Conservation (phyloP, 768 basidiomycete species). For the Lactarius sp. region DNA sequence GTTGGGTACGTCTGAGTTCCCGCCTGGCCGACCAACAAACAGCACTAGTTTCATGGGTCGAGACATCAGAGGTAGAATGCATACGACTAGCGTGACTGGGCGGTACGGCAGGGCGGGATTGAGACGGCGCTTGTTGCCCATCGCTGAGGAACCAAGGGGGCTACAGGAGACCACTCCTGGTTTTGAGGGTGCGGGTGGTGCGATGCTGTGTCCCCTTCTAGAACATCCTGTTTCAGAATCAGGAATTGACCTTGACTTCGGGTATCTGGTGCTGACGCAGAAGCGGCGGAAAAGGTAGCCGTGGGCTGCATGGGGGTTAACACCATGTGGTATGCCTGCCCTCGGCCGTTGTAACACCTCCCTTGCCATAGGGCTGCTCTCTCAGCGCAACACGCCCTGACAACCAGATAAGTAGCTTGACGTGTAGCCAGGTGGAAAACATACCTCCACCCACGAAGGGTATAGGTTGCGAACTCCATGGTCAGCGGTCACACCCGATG, state of each 20-base stretch:
- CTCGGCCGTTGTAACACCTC: not conserved
- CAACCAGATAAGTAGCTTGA: conserved; percentile 1
- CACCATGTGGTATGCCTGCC: not conserved
- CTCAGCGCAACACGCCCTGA: not conserved
- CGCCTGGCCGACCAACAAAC: not conserved
- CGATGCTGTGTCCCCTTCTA: not conserved
- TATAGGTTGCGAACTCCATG: not conserved
- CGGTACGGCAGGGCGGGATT: not conserved
- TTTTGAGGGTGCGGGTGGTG: not conserved
- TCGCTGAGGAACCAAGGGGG: not conserved
- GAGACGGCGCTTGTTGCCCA: not conserved
- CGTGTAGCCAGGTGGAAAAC: not conserved
- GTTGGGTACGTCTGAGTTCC: not conserved
- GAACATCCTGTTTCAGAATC: not conserved
- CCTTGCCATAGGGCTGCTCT: conserved; percentile 1
- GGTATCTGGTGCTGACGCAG: not conserved
- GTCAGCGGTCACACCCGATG: not conserved
- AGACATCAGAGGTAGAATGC: not conserved
- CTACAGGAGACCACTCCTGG: not conserved
- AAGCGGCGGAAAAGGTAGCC: not conserved
- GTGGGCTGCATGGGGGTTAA: not conserved
- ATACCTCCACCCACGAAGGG: conserved; percentile 9
- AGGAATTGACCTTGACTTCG: not conserved
- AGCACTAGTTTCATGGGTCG: not conserved
- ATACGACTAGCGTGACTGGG: not conserved